These are phyloP conservation scores for Asterophora parasitica DNA, from an alignment of 768 basidiomycete genomes.

Conservation along the genomic window DNA sequence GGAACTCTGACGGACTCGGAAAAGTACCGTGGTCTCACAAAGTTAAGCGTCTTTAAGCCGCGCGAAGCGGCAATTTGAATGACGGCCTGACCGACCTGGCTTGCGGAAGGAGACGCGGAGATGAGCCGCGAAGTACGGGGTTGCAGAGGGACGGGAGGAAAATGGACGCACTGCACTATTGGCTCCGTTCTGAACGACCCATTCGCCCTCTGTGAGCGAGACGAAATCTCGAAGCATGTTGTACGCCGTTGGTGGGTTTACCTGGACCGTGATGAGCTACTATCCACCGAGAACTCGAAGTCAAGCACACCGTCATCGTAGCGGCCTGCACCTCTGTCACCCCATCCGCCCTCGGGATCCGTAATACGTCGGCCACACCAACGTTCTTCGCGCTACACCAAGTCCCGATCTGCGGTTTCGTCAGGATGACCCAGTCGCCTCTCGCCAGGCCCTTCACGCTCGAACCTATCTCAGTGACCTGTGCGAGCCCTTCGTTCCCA, in stretches of 20 bases:
- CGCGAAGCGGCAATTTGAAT: constrained; percentile 77
- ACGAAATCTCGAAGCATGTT: constrained; percentile 77
- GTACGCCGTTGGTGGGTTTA: constrained; percentile 82
- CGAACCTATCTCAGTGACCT: constrained; percentile 56
- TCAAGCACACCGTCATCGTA: constrained; percentile 57
- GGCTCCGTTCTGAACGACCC: constrained; percentile 82
- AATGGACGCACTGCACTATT: constrained; percentile 66
- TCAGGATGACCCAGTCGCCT: constrained; percentile 75
- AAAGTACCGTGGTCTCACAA: constrained; percentile 64
- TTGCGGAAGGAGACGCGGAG: not conserved
- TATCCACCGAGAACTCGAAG: not conserved
- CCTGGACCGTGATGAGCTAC: constrained; percentile 29
- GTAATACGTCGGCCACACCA: constrained; percentile 49
- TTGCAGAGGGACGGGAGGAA: not conserved
- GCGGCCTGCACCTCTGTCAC: constrained; percentile 66
- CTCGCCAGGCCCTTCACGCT: constrained; percentile 43
- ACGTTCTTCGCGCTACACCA: constrained; percentile 63
- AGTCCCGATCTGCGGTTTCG: constrained; percentile 65
- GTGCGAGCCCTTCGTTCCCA: constrained; percentile 76
- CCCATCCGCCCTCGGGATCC: constrained; percentile 42
- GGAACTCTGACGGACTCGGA: constrained; percentile 7
- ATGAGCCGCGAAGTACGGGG: not conserved
- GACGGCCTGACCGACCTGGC: constrained; percentile 76
- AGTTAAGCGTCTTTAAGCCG: constrained; percentile 75
- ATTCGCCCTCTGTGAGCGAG: constrained; percentile 60